Evolutionary conservation across 1,139 yeast genomes (phyloP).

Genomic region (Suhomyces yuchorum): DNA sequence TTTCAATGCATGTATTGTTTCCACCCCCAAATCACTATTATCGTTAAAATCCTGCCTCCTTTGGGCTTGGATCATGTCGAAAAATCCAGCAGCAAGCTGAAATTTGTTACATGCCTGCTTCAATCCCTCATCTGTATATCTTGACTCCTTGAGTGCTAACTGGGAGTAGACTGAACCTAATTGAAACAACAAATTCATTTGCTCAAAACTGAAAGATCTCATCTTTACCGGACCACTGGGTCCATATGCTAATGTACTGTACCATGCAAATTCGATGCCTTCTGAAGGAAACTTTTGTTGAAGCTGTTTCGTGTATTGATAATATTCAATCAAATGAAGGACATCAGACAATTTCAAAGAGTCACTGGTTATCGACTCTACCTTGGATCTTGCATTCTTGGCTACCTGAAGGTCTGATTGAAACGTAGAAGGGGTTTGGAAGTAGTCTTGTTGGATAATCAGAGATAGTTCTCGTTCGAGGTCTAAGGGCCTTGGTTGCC

Average conservation of each 20-base stretch:
- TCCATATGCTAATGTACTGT: constrained; percentile 61
- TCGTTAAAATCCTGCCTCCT: constrained; percentile 7
- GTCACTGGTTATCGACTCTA: constrained; percentile 28
- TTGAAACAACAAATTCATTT: constrained; percentile 64
- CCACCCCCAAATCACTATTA: constrained; percentile 29
- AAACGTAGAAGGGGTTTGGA: constrained; percentile 64
- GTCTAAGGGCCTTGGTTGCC: constrained; percentile 51
- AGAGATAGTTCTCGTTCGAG: constrained; percentile 48
- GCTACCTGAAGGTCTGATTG: constrained; percentile 52
- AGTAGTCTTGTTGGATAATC: constrained; percentile 60
- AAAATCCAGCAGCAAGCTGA: constrained; percentile 74
- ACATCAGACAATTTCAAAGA: constrained; percentile 21
- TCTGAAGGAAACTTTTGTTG: constrained; percentile 45
- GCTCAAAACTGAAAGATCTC: constrained; percentile 58
- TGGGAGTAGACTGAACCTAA: constrained; percentile 65
- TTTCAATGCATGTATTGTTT: constrained; percentile 32
- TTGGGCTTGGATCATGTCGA: constrained; percentile 38
- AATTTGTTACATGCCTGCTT: constrained; percentile 65
- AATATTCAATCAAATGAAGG: constrained; percentile 32
- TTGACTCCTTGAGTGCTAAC: constrained; percentile 48
- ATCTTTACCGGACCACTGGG: constrained; percentile 48
- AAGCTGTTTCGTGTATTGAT: constrained; percentile 31
- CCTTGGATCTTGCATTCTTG: constrained; percentile 25
- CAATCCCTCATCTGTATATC: constrained; percentile 54
- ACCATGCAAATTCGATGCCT: constrained; percentile 66